Base-by-base conservation (phyloP, 305 asterid species). In the Fraxinus dipetala region DNA sequence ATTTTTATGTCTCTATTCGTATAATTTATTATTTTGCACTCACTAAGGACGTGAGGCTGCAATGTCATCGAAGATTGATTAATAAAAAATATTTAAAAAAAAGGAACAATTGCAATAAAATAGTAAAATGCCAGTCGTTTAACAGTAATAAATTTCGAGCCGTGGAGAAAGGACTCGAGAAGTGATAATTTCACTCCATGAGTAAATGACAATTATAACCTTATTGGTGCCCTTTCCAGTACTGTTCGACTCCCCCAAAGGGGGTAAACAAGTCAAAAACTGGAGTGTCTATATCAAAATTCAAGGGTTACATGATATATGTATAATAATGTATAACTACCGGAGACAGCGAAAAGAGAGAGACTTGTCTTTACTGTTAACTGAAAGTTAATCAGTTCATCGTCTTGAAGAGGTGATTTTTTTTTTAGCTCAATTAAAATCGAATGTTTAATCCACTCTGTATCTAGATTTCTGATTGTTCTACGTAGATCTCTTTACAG, bases 351-450 rank as follows among this genome's bases (percentile, higher is more conserved):
- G 88, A 76, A 7, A 20, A 7, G 13, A 18, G 70, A 54, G 63
- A 38, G 80, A 75, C 84, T 83, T 80, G 70, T 84, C 88, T 85
- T 83, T 85, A 80, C 74, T 51, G 80, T 78, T 82, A 81, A 84
- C 40, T 78, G 45, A 67, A 51, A 65, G 74, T 79, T 84, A 81
- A 20, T 31, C 84, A 72, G 70, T 78, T 80, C 82, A 84, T 38
- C 84, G 78, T 63, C 13, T 63, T 20, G 69, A 20, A 26, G 28
- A 24, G 72, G 72, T 63, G 30, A 63, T 40, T 22, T 63, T 7
- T 16, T 54, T 6, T 7, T 24, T 26, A 63, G 72, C 72, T 26
- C 32, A 10, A 63, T 26, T 63, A 26, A 24, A 63, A 24, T 63
- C 72, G 72, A 63, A 24, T 26, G 14, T 63, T 63, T 63, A 9